phyloP scores from a whole-genome alignment of 805 yeast species.

The Wickerhamiella siamensis region DNA sequence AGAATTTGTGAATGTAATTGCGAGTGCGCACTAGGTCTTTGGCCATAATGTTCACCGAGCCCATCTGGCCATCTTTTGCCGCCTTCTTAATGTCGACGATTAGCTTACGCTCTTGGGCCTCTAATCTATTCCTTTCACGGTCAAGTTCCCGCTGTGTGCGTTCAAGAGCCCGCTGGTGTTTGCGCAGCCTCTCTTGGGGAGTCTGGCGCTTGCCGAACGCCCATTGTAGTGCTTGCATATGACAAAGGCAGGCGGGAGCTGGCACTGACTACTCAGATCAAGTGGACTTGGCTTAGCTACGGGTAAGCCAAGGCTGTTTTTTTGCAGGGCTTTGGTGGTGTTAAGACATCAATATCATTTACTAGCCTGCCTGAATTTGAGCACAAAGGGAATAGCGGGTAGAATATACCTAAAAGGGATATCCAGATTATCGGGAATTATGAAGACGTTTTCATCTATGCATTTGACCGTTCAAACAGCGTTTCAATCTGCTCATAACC shows the following conservation, averaged over 20 bases:
- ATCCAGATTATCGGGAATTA: too few species aligned
- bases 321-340: too few species aligned
- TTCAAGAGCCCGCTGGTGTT: slow-evolving; percentile 89
- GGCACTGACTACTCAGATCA: too few species aligned
- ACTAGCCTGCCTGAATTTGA: too few species aligned
- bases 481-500: too few species aligned
- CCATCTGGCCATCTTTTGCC: slow-evolving; percentile 79
- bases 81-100: slow-evolving; percentile 75
- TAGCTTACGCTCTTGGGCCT: slow-evolving; percentile 81
- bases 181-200: slow-evolving; percentile 88
- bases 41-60: slow-evolving; percentile 88
- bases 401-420: too few species aligned
- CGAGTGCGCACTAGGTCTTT: slow-evolving; percentile 85
- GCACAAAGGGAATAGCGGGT: too few species aligned
- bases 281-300: too few species aligned
- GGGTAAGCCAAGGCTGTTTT: too few species aligned
- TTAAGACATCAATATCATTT: too few species aligned
- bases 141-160: slow-evolving; percentile 88
- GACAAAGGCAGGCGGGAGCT: not conserved
- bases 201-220: slow-evolving; percentile 86
- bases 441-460: too few species aligned
- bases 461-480: too few species aligned
- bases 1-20: slow-evolving; percentile 70
- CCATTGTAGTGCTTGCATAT: slow-evolving; percentile 77
- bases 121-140: slow-evolving; percentile 73